Conservation (phyloP, 768 basidiomycete genomes). For the Boletales sp. region DNA sequence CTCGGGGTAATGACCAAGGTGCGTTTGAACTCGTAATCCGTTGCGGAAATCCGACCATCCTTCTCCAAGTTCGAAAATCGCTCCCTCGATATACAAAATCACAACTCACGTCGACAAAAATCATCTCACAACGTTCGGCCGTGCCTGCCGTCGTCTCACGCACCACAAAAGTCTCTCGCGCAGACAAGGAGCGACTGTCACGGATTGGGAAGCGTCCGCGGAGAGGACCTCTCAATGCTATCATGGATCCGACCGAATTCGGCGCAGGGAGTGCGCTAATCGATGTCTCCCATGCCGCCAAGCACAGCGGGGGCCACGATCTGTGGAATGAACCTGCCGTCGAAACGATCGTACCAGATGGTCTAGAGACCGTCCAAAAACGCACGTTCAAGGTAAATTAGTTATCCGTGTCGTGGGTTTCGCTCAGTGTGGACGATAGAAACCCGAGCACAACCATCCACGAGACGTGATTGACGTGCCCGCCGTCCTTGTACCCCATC, state of each 20-base stretch:
- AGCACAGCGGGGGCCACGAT: constrained; percentile 63
- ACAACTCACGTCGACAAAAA: constrained; percentile 67
- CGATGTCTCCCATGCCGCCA: constrained; percentile 66
- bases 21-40: background rate
- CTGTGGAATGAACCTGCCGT: constrained; percentile 46
- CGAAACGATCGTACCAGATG: constrained; percentile 39
- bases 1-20: constrained; percentile 75
- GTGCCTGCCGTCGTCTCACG: constrained; percentile 81
- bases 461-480: constrained; percentile 56
- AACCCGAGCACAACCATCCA: constrained; percentile 45
- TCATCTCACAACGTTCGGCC: constrained; percentile 82
- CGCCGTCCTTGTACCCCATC: constrained; percentile 69
- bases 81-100: constrained; percentile 52
- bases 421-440: constrained; percentile 30
- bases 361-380: constrained; percentile 35
- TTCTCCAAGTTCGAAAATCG: constrained; percentile 50
- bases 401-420: background rate
- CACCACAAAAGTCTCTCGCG: constrained; percentile 41
- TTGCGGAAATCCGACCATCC: background rate
- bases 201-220: constrained; percentile 71
- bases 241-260: constrained; percentile 65
- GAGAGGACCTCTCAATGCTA: constrained; percentile 68
- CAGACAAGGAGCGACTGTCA: constrained; percentile 73
- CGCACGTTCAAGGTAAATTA: constrained; percentile 50
- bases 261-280: constrained; percentile 62